Base-by-base conservation (phyloP, 2,329 filamentous ascomycete genomes). In the Xylaria sp. region DNA sequence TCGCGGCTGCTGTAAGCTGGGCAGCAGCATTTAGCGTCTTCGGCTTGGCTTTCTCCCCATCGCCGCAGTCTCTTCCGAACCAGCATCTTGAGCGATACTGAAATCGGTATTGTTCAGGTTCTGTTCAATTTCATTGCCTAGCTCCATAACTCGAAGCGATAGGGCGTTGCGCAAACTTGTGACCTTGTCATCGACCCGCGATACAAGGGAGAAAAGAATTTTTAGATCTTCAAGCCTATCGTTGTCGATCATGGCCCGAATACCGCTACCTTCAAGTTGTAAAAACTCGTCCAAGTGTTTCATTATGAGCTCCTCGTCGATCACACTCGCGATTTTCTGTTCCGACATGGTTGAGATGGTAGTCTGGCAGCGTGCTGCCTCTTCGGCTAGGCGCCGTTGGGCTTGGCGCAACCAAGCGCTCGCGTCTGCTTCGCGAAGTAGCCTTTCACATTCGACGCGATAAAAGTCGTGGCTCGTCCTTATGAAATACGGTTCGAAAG, bases 171-270 rank as follows among this genome's bases (percentile, higher is more conserved):
- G 91, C 4, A 97, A 79, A 9, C 89, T 86, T 0, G 78, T 74
- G 74, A 94, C 96, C 61, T 89, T 88, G 0, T 81, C 76, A 70
- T 98, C 93, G 0, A 97, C 90, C 35, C 92, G 84, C 9, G 85
- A 80, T 58, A 96, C 90, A 2, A 98, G 84, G 17, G 88, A 83
- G 75, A 95, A 98, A 3, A 98, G 81, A 52, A 93, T 88, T n/a
- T 83, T 82, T 9, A 99, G 81, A 70, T 96, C 93, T 3, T 90
- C 87, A 35, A 90, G 71, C 66, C 90, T 87, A 76, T 97, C 91
- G 70, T 97, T 94, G 75, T 97, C 92, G 52, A 98, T 88, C 94
- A 99, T 98, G 73, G 88, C 88, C 66, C 86, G 88, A 43, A 97
- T 84, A 0, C 95, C 95, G 65, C 90, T 97, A 5, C 86, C 86